Evolutionary conservation across 257 asterid genomes (phyloP), one percentile per base, ranked within the genome.

Genomic region (Forsythia viridissima): DNA sequence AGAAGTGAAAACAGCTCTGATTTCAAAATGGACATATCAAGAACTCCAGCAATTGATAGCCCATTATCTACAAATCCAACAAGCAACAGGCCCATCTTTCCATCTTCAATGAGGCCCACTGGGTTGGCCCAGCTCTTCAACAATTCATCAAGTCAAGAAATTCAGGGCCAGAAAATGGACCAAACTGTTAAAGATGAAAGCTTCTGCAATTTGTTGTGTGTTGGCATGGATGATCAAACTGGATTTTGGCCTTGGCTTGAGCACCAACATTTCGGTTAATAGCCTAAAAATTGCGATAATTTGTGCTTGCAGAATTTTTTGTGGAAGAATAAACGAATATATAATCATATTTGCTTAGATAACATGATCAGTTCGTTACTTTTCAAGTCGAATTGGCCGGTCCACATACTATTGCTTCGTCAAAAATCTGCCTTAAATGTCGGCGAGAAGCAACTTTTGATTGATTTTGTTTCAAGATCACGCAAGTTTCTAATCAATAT

Each of bases 1-100:
- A 84, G 89, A 84, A 88, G 91, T 79, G 88, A 88, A 57, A 85
- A 88, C 82, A 88, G 91, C 85, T 88, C 86, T 34, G 89, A 88
- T 44, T 79, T 85, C 71, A 88, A 85, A 82, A 80, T 85, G 63
- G 89, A 88, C 38, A 84, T 88, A 2, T 88, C 89, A 75, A 85
- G 85, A 82, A 80, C 87, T 18, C 80, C 80, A 61, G 84, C 87
- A 67, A 82, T 81, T 15, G 91, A 87, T 55, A 85, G 86, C 80
- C 88, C 88, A 42, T 65, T 77, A 70, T 72, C 87, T 12, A 52
- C 71, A 39, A 80, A 71, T 71, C 87, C 82, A 2, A 30, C 42
- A 21, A 76, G 80, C 15, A 83, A 88, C 82, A 77, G 86, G 51
- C 74, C 88, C 40, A 73, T 87, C 37, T 87, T 87, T 51, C 88